Conservation (phyloP, 2,329 filamentous ascomycete species). For the Aspergillus puulaauensis region DNA sequence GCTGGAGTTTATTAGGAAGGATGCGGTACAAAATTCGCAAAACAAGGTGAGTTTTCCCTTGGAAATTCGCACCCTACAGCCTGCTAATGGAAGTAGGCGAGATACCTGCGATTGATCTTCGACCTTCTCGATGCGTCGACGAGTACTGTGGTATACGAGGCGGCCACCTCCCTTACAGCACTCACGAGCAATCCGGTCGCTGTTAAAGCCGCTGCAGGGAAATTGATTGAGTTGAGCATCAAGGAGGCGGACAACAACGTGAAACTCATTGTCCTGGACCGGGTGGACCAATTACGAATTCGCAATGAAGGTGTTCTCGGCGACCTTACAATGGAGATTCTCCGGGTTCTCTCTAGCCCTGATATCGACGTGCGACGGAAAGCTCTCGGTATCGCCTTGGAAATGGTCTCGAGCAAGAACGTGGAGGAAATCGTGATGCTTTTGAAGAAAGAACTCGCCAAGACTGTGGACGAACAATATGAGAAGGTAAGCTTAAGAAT, state of each 20-base stretch:
- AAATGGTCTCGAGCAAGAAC: conserved; percentile 99
- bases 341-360: conserved; percentile 89
- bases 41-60: conserved; percentile 69
- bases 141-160: conserved; percentile 96
- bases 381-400: conserved; percentile 82
- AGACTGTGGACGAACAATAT: conserved; percentile 97
- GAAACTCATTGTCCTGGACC: conserved; percentile 94
- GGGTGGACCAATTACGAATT: conserved; percentile 81
- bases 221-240: conserved; percentile 95
- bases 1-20: conserved; percentile 95
- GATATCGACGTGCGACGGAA: conserved; percentile 96
- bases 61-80: background rate
- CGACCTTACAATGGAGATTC: conserved; percentile 93
- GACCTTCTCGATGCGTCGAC: conserved; percentile 90
- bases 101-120: conserved; percentile 92
- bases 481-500: conserved; percentile 64
- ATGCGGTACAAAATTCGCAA: conserved; percentile 88
- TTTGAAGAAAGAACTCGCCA: conserved; percentile 94
- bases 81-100: conserved; percentile 58
- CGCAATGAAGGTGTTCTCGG: conserved; percentile 90
- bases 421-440: conserved; percentile 96
- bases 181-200: conserved; percentile 96
- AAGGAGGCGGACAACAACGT: conserved; percentile 99
- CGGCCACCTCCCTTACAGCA: conserved; percentile 88
- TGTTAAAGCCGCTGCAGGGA: conserved; percentile 91